A percentile compares a stretch with the other conserved stretches of the same genome.
phyloP scores from a whole-genome alignment of 2,329 filamentous ascomycete genomes.

The Neurospora sp. region DNA sequence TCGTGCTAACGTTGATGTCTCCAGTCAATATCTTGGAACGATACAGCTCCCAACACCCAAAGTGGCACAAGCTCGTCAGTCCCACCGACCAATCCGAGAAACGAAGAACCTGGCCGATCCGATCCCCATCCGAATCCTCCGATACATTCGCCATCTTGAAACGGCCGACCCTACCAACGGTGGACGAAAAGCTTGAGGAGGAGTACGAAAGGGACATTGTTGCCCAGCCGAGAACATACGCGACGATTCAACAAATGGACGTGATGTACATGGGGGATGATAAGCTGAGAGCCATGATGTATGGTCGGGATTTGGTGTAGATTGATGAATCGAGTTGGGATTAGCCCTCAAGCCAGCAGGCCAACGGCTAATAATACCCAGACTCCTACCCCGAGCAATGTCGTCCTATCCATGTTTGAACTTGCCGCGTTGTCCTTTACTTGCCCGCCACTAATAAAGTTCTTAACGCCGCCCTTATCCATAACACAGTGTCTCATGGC shows the following conservation, averaged over 20 bases:
- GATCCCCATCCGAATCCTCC: background rate
- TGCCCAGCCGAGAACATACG: background rate
- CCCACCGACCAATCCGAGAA: background rate
- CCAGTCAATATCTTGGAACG: background rate
- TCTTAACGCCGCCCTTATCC: too few species aligned
- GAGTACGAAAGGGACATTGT: background rate
- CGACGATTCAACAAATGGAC: background rate
- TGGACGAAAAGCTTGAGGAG: background rate
- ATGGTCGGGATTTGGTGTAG: background rate
- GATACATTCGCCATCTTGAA: background rate
- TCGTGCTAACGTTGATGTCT: background rate
- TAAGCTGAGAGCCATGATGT: background rate
- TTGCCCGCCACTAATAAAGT: too few species aligned
- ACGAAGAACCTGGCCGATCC: background rate
- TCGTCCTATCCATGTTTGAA: too few species aligned
- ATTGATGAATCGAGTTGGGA: background rate
- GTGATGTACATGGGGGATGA: background rate
- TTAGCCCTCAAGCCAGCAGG: too few species aligned
- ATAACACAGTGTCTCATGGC: too few species aligned
- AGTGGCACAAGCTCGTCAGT: background rate
- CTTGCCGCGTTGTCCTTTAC: too few species aligned
- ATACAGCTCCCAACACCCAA: background rate
- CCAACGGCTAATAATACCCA: too few species aligned
- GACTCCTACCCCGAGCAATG: too few species aligned
- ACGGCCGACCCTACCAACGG: background rate